Conservation (phyloP, 441 rosid genomes). For the Pelargonium citronellum region DNA sequence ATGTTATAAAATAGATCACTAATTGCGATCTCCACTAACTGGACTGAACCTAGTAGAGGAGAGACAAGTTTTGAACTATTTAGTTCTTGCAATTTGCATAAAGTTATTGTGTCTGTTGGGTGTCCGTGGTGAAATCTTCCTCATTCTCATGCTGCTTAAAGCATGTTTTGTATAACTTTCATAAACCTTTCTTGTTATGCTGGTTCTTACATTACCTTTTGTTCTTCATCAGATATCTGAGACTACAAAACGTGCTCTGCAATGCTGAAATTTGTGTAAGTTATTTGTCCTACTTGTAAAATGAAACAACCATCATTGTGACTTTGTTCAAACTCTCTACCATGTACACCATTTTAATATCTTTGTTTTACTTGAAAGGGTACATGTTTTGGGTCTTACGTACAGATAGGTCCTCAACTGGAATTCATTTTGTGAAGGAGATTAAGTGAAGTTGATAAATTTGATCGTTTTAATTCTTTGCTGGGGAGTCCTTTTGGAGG, state of each 20-base stretch:
- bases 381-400: background rate
- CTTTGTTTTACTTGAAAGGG: too few species aligned
- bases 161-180: background rate
- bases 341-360: background rate
- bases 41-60: conserved; percentile 1
- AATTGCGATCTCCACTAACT: background rate
- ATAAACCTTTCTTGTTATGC: background rate
- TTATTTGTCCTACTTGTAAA: conserved; percentile 14
- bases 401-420: background rate
- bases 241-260: conserved; percentile 76
- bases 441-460: background rate
- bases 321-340: background rate
- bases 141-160: background rate
- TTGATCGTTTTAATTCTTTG: background rate
- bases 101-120: background rate
- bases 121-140: background rate
- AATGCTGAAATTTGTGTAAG: conserved; percentile 69
- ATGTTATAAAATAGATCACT: conserved; percentile 3
- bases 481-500: background rate
- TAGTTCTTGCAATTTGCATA: background rate
- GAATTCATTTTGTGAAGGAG: background rate
- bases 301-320: conserved; percentile 4
- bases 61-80: background rate
- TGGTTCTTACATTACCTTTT: conserved; percentile 11
- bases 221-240: conserved; percentile 54